phyloP scores from a whole-genome alignment of 495 filamentous ascomycete genomes.

The Daldinia grandis region DNA sequence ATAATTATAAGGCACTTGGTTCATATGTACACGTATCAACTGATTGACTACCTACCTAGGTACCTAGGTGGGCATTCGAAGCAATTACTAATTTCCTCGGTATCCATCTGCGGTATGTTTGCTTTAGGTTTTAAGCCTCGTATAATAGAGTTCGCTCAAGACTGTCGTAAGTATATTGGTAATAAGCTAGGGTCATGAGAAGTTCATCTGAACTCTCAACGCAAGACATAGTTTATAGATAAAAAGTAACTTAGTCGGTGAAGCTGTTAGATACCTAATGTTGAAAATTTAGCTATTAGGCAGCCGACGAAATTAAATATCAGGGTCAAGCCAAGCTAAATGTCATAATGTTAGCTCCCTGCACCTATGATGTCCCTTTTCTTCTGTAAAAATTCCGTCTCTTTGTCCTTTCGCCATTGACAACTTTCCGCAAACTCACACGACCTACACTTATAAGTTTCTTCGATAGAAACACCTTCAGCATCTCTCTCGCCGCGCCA shows the following conservation, averaged over 20 bases:
- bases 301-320: not conserved
- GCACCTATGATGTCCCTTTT: slow-evolving; percentile 21
- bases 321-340: not conserved
- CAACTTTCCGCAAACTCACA: slow-evolving; percentile 66
- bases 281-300: too few relatives aligned
- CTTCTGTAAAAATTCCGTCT: slow-evolving; percentile 41
- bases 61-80: too few relatives aligned
- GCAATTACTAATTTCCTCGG: not conserved
- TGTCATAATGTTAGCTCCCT: not conserved
- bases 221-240: too few relatives aligned
- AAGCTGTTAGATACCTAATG: too few relatives aligned
- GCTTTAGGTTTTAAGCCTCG: not conserved
- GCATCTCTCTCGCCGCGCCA: slow-evolving; percentile 83
- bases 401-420: slow-evolving; percentile 59
- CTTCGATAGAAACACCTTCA: slow-evolving; percentile 83
- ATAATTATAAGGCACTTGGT: too few relatives aligned
- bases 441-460: slow-evolving; percentile 84
- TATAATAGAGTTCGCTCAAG: not conserved
- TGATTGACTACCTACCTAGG: too few relatives aligned
- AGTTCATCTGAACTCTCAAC: too few relatives aligned
- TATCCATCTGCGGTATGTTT: not conserved
- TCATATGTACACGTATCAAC: too few relatives aligned
- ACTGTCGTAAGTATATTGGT: too few relatives aligned
- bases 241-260: too few relatives aligned
- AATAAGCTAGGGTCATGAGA: too few relatives aligned